These are phyloP conservation scores for Avicennia marina DNA, from an alignment of 257 asterid genomes.

Conservation along the genomic window DNA sequence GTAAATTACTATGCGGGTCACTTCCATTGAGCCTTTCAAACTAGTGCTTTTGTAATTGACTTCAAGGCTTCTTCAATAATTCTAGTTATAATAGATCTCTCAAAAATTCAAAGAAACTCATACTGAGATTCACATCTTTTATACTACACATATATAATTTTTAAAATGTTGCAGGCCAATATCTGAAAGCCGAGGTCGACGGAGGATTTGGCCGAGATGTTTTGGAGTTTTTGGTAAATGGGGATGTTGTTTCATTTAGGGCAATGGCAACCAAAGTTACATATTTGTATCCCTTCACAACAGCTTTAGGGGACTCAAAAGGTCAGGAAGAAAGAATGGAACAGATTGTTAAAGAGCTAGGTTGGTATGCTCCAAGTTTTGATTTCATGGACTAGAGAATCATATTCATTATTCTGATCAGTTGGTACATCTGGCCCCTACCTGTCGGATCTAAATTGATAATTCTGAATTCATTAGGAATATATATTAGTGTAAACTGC, in stretches of 20 bases:
- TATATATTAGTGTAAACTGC: not conserved
- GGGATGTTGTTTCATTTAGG: constrained; percentile 62
- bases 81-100: too few species aligned
- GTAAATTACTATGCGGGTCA: too few species aligned
- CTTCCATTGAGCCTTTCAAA: too few species aligned
- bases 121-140: too few species aligned
- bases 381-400: constrained; percentile 54
- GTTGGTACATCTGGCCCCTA: too few species aligned
- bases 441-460: not conserved
- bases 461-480: not conserved
- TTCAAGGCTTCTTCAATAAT: too few species aligned
- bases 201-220: constrained; percentile 92
- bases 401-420: too few species aligned
- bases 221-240: constrained; percentile 70
- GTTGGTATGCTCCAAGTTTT: constrained; percentile 86
- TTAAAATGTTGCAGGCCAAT: constrained; percentile 44
- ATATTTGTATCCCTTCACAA: constrained; percentile 82
- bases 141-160: too few species aligned
- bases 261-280: constrained; percentile 88
- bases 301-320: constrained; percentile 91
- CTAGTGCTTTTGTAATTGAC: too few species aligned
- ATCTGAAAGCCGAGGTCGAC: constrained; percentile 81
- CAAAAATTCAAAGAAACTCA: too few species aligned
- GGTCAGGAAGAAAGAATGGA: constrained; percentile 79
- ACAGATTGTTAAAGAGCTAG: constrained; percentile 53